A percentile compares a stretch with the other conserved stretches of the same genome.
Conservation (phyloP, 2,329 filamentous ascomycete genomes). For the Epichloe typhina region DNA sequence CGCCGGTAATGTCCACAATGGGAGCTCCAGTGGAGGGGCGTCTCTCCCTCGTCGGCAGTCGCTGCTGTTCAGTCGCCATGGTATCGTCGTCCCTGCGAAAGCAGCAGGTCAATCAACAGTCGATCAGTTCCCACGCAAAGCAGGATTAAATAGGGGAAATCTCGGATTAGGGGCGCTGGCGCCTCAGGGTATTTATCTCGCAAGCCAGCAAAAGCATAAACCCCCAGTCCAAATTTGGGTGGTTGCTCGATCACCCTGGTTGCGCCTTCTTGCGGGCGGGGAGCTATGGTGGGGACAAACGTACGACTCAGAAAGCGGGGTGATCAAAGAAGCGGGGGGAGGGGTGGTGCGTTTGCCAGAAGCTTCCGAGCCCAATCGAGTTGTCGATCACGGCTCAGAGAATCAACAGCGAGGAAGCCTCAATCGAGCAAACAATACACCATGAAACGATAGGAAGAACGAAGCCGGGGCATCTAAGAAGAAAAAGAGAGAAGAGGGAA, state of each 20-base stretch:
- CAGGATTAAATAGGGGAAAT: neutral
- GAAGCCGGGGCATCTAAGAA: too few species aligned
- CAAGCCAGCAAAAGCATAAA: neutral
- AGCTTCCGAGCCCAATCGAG: neutral
- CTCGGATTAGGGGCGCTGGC: neutral
- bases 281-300: constrained; percentile 5
- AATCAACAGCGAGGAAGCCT: too few species aligned
- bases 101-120: neutral
- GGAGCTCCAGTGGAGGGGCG: constrained; percentile 72
- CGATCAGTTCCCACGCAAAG: too few species aligned
- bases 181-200: neutral
- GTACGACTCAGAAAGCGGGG: neutral
- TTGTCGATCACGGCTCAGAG: too few species aligned
- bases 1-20: constrained; percentile 73
- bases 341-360: neutral
- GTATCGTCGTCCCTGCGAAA: constrained; percentile 1
- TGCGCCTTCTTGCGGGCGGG: neutral
- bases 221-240: too few species aligned
- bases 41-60: constrained; percentile 52
- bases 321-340: neutral
- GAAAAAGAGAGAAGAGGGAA: neutral
- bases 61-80: constrained; percentile 23
- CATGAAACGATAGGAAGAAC: too few species aligned
- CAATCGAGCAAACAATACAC: too few species aligned
- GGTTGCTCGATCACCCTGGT: too few species aligned